Conservation (phyloP, 2,329 filamentous ascomycete species). For the Monilinia laxa region DNA sequence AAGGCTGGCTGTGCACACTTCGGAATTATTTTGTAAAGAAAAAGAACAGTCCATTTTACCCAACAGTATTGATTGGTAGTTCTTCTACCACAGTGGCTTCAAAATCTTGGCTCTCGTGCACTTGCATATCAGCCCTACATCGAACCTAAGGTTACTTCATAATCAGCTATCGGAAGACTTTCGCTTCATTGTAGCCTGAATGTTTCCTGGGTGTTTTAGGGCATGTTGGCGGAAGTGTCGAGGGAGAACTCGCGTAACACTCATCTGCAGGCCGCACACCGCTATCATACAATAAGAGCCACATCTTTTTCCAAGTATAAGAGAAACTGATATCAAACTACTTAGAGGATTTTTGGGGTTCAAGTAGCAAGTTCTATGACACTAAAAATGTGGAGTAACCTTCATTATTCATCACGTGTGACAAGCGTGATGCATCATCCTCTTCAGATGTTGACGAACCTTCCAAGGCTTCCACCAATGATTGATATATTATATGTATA, state of each 20-base stretch:
- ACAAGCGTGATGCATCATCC: neutral
- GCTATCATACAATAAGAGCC: too few species aligned
- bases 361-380: neutral
- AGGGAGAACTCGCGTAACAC: neutral
- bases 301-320: neutral
- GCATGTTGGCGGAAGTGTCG: neutral
- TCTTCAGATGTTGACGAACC: neutral
- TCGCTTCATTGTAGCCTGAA: neutral
- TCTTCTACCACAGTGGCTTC: neutral
- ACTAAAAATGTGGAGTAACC: neutral
- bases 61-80: neutral
- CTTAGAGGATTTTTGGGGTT: neutral
- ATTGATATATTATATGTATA: too few species aligned
- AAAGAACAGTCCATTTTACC: neutral
- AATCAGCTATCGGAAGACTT: constrained; percentile 3
- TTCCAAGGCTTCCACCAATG: too few species aligned
- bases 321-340: neutral
- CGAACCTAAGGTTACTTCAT: neutral
- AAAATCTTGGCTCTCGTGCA: neutral
- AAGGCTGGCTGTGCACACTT: neutral
- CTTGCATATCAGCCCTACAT: constrained; percentile 4
- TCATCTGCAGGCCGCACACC: fast-evolving
- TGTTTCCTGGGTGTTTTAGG: neutral
- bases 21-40: neutral
- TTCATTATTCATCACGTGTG: neutral